These are phyloP conservation scores for Saccharomyces eubayanus DNA, from an alignment of 805 yeast species.

Conservation along the genomic window DNA sequence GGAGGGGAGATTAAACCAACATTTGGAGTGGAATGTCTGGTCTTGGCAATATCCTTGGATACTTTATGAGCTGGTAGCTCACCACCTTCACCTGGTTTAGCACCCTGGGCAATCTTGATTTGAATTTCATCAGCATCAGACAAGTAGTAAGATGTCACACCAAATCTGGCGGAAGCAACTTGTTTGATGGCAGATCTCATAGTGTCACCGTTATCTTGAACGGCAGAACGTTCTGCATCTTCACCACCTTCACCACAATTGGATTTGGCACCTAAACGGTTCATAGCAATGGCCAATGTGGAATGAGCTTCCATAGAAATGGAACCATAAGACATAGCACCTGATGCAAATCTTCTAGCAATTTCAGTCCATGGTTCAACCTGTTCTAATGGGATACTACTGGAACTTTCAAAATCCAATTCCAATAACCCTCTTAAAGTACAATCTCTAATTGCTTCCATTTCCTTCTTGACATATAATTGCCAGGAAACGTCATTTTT, in stretches of 20 bases:
- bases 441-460: conserved; percentile 86
- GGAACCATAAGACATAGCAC: conserved; percentile 99
- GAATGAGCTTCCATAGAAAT: conserved; percentile 98
- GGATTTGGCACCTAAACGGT: conserved; percentile 93
- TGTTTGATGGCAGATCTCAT: conserved; percentile 99
- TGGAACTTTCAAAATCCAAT: conserved; percentile 66
- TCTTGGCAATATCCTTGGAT: conserved; percentile 76
- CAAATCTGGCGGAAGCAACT: conserved; percentile 95
- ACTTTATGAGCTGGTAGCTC: conserved; percentile 95
- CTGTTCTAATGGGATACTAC: conserved; percentile 86
- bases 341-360: conserved; percentile 95
- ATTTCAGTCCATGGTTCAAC: conserved; percentile 99
- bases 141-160: conserved; percentile 90
- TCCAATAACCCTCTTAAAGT: conserved; percentile 91
- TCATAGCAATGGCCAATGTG: conserved; percentile 96
- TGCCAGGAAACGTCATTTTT: conserved; percentile 91
- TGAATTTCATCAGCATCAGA: conserved; percentile 97
- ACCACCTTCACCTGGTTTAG: conserved; percentile 99
- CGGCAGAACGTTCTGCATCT: conserved; percentile 81
- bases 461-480: conserved; percentile 79
- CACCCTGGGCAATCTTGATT: conserved; percentile 98
- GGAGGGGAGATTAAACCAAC: conserved; percentile 97
- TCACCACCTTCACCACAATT: conserved; percentile 99
- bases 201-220: conserved; percentile 82
- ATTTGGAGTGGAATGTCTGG: conserved; percentile 93